Percentiles rank a stretch among this genome's conserved stretches.
Conservation (phyloP, 2,329 filamentous ascomycete species). For the Apiospora hydei region DNA sequence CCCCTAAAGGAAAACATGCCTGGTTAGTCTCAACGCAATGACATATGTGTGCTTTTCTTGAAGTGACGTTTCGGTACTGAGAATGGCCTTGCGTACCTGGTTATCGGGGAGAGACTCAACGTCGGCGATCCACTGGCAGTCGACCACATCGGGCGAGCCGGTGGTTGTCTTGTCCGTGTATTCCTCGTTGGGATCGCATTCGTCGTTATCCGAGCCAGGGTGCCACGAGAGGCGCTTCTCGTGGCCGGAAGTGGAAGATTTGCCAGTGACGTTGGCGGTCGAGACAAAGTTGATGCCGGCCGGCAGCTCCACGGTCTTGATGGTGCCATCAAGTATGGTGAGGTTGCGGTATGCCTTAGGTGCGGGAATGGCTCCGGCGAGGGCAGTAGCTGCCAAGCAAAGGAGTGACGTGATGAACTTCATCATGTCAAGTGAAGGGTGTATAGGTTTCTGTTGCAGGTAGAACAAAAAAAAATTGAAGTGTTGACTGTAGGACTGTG, state of each 20-base stretch:
- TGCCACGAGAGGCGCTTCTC: slow-evolving; percentile 21
- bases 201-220: neutral
- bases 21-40: neutral
- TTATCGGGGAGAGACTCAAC: neutral
- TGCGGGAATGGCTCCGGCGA: neutral
- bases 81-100: neutral
- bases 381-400: neutral
- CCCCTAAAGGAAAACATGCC: neutral
- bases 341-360: slow-evolving; percentile 5
- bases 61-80: neutral
- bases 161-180: slow-evolving; percentile 1
- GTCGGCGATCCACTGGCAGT: slow-evolving; percentile 11
- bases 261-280: neutral
- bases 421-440: neutral
- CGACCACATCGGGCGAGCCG: neutral
- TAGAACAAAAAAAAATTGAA: neutral
- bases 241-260: neutral
- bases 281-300: slow-evolving; percentile 1
- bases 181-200: neutral
- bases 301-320: neutral
- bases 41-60: neutral
- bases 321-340: slow-evolving; percentile 18
- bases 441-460: neutral
- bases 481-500: neutral
- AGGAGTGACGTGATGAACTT: neutral